Evolutionary conservation across 2,329 filamentous ascomycete species (phyloP).

Genomic region (Colletotrichum sp.): DNA sequence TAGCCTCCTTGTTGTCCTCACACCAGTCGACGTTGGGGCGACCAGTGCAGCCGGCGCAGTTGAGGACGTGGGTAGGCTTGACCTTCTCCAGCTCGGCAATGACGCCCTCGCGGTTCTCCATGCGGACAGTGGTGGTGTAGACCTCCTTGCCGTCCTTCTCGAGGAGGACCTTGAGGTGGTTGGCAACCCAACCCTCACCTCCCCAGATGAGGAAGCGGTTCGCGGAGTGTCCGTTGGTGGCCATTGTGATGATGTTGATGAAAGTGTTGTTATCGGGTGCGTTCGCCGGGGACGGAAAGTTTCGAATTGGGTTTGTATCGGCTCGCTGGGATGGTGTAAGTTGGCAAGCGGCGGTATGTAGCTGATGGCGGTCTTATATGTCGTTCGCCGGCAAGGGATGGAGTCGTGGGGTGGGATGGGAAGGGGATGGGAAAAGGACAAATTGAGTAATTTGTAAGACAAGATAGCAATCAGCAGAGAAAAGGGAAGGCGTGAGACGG

Average conservation of each 20-base stretch:
- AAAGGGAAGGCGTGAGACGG: background rate
- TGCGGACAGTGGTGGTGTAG: slow-evolving; percentile 64
- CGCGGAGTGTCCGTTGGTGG: slow-evolving; percentile 30
- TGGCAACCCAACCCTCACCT: slow-evolving; percentile 66
- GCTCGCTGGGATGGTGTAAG: background rate
- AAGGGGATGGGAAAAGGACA: background rate
- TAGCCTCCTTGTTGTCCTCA: slow-evolving; percentile 71
- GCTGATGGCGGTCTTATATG: slow-evolving; percentile 2
- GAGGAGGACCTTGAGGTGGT: slow-evolving; percentile 64
- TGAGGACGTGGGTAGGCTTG: slow-evolving; percentile 70
- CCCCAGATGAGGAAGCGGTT: slow-evolving; percentile 69
- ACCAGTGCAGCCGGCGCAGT: slow-evolving; percentile 70
- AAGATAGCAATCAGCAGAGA: background rate
- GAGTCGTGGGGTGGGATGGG: background rate
- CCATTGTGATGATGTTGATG: slow-evolving; percentile 24
- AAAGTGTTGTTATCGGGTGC: background rate
- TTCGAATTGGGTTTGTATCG: background rate
- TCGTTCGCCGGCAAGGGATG: slow-evolving; percentile 5
- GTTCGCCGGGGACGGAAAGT: background rate
- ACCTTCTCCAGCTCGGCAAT: slow-evolving; percentile 59
- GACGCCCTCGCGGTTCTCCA: slow-evolving; percentile 67
- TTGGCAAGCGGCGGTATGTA: background rate
- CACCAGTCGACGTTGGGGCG: slow-evolving; percentile 75
- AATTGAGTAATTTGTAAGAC: slow-evolving; percentile 17
- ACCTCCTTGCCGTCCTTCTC: slow-evolving; percentile 66